These are phyloP conservation scores for Quercus dentata DNA, from an alignment of 306 rosid genomes.

Conservation along the genomic window DNA sequence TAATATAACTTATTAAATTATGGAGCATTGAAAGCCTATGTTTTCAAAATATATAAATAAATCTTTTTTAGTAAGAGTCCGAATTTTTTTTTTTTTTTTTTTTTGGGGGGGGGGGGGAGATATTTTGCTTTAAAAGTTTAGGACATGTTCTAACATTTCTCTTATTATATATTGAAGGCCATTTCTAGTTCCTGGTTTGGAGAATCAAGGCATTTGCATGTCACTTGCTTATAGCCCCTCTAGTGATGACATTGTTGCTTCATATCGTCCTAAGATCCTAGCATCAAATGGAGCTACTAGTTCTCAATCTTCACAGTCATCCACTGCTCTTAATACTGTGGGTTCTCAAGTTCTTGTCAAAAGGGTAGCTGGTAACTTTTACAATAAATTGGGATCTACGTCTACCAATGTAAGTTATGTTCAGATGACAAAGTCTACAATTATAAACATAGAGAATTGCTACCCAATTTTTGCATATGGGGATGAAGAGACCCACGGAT, in stretches of 20 bases:
- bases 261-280: constrained; percentile 1
- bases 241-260: constrained; percentile 17
- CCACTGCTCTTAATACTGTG: neutral
- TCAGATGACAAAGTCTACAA: constrained; percentile 6
- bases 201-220: constrained; percentile 7
- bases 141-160: neutral
- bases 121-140: too few relatives aligned
- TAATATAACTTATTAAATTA: too few relatives aligned
- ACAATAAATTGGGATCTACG: neutral
- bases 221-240: constrained; percentile 6
- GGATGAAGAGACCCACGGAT: constrained; percentile 3
- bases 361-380: constrained; percentile 3
- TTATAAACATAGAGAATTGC: neutral
- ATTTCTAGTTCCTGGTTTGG: neutral
- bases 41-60: too few relatives aligned
- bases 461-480: constrained; percentile 7
- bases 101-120: too few relatives aligned
- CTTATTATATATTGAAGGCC: constrained; percentile 3
- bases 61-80: too few relatives aligned
- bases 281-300: neutral
- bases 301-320: too few relatives aligned
- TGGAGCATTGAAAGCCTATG: too few relatives aligned
- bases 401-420: neutral
- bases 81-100: too few relatives aligned
- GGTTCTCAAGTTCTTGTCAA: constrained; percentile 18